Conservation (phyloP, 164 flowering plant species). For the Vitis cinerea region DNA sequence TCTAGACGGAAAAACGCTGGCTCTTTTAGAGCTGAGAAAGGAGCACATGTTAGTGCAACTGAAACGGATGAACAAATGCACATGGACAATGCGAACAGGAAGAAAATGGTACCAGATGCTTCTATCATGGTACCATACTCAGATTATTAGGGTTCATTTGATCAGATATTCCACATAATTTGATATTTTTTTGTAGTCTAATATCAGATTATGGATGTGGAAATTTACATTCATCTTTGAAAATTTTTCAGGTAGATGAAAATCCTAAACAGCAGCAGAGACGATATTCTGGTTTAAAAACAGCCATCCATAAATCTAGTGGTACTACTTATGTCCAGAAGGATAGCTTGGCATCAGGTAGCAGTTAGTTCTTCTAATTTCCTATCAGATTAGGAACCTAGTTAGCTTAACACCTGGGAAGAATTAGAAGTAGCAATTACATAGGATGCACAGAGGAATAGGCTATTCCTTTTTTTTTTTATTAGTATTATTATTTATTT, state of each 20-base stretch:
- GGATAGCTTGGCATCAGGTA: slow-evolving; percentile 21
- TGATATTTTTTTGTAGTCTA: not conserved
- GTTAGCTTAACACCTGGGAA: not conserved
- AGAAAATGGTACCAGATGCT: slow-evolving; percentile 21
- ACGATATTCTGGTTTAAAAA: slow-evolving; percentile 12
- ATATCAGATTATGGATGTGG: not conserved
- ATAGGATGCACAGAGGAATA: too few species aligned
- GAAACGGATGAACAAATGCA: slow-evolving; percentile 18
- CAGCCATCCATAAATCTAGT: slow-evolving; percentile 6
- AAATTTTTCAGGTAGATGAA: slow-evolving; percentile 35
- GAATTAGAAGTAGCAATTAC: not conserved
- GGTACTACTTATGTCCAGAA: slow-evolving; percentile 19
- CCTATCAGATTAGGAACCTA: not conserved
- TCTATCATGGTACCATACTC: slow-evolving; percentile 31
- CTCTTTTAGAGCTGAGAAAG: slow-evolving; percentile 19
- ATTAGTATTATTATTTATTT: too few species aligned
- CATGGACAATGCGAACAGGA: slow-evolving; percentile 7
- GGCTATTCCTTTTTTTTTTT: too few species aligned
- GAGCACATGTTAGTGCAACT: slow-evolving; percentile 10
- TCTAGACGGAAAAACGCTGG: slow-evolving; percentile 31
- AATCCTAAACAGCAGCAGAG: slow-evolving; percentile 17
- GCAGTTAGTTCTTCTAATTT: slow-evolving; percentile 34
- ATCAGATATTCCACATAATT: not conserved
- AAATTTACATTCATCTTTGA: not conserved
- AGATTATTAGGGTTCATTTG: not conserved